Conservation (phyloP, 805 yeast genomes). For the Monosporozyma unispora region DNA sequence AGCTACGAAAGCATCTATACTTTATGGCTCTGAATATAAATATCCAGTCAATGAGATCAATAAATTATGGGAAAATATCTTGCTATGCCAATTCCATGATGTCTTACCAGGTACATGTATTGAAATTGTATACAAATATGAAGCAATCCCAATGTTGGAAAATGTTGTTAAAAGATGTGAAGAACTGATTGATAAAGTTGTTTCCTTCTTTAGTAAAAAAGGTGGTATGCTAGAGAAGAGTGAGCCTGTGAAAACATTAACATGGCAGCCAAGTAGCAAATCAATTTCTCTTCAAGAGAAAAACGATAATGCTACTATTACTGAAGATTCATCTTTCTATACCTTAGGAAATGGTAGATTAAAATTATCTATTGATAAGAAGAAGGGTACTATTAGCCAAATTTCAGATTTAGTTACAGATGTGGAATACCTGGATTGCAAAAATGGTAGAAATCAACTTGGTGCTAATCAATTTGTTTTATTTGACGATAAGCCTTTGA, state of each 20-base stretch:
- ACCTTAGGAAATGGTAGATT: slow-evolving; percentile 51
- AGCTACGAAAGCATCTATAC: slow-evolving; percentile 63
- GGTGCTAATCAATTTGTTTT: slow-evolving; percentile 79
- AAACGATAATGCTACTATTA: neutral
- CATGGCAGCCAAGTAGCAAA: slow-evolving; percentile 38
- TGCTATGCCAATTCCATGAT: slow-evolving; percentile 92
- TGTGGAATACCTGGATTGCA: slow-evolving; percentile 59
- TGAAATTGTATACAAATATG: slow-evolving; percentile 84
- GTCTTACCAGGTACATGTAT: slow-evolving; percentile 97
- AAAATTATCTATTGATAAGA: slow-evolving; percentile 42
- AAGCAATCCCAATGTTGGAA: slow-evolving; percentile 70
- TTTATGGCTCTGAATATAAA: slow-evolving; percentile 39
- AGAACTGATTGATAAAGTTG: slow-evolving; percentile 43
- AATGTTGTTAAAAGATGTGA: slow-evolving; percentile 46
- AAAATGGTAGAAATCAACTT: slow-evolving; percentile 42
- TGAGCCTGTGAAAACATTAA: slow-evolving; percentile 39
- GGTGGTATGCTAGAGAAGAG: slow-evolving; percentile 2
- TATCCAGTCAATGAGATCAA: slow-evolving; percentile 69
- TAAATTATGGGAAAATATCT: slow-evolving; percentile 77
- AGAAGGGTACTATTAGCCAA: slow-evolving; percentile 55
- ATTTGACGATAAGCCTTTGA: slow-evolving; percentile 84
- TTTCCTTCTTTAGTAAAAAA: slow-evolving; percentile 33
- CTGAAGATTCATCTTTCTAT: neutral
- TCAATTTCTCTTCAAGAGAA: neutral
- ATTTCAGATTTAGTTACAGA: slow-evolving; percentile 49